Evolutionary conservation across 345 rosid genomes (phyloP).

Genomic region (Microcos paniculata): DNA sequence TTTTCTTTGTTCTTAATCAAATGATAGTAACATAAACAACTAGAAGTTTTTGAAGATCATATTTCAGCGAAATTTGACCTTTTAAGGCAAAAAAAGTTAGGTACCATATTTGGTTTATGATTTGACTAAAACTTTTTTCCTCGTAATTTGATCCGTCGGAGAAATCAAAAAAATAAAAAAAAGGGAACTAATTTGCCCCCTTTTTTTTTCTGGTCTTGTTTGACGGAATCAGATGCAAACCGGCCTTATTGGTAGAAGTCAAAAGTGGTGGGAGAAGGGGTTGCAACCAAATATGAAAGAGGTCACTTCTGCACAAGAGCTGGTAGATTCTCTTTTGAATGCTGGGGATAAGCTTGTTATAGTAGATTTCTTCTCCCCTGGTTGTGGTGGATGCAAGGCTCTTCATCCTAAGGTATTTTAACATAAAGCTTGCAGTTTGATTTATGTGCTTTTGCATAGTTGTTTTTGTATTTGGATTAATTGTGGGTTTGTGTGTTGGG

Average conservation of each 20-base stretch:
- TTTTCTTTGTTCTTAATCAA: not conserved
- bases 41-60: not conserved
- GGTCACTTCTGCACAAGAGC: slow-evolving; percentile 80
- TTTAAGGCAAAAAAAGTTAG: too few species aligned
- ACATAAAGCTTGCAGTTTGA: not conserved
- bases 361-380: slow-evolving; percentile 94
- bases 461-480: not conserved
- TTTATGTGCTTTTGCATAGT: not conserved
- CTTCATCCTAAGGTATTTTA: slow-evolving; percentile 86
- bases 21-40: not conserved
- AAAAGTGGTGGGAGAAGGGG: slow-evolving; percentile 93
- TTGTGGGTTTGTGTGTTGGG: slow-evolving; percentile 4
- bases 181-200: not conserved
- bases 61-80: not conserved
- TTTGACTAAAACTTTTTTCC: not conserved
- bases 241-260: slow-evolving; percentile 55
- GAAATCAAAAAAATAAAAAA: not conserved
- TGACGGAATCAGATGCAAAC: slow-evolving; percentile 28
- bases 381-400: slow-evolving; percentile 96
- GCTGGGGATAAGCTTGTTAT: slow-evolving; percentile 86
- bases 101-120: not conserved
- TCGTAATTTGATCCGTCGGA: not conserved
- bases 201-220: not conserved
- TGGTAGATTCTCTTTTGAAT: slow-evolving; percentile 61
- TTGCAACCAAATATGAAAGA: slow-evolving; percentile 81